These are phyloP conservation scores for Thermothelomyces thermophilus DNA, from an alignment of 2,329 filamentous ascomycete genomes.

Conservation along the genomic window DNA sequence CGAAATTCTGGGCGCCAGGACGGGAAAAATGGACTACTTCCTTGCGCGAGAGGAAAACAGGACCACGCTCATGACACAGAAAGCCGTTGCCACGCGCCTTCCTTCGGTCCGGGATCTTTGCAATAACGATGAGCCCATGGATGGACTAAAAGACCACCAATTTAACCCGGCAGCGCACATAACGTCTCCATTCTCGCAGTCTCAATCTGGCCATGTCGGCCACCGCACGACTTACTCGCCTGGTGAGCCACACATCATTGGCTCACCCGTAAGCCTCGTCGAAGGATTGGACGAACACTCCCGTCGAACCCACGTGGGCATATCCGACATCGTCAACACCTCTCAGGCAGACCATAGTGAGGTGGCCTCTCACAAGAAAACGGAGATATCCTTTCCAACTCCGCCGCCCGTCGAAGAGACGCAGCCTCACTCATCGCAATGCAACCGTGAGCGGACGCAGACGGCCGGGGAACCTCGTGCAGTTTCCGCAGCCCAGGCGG, in stretches of 20 bases:
- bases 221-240: no score
- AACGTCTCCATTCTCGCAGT: no score
- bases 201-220: no score
- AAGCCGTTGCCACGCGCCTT: not conserved
- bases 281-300: not conserved
- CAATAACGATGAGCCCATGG: conserved; percentile 1
- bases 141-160: not conserved
- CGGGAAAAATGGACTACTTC: conserved; percentile 26
- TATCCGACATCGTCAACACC: conserved; percentile 21
- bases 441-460: no score
- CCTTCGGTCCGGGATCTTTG: conserved; percentile 14
- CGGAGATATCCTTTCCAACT: no score
- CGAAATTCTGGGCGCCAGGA: conserved; percentile 19
- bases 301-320: conserved; percentile 19
- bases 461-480: no score
- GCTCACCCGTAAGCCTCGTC: not conserved
- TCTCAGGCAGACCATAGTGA: not conserved
- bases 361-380: no score
- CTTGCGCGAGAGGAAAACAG: conserved; percentile 27
- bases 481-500: not conserved
- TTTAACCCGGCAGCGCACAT: not conserved
- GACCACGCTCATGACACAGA: not conserved
- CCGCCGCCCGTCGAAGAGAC: no score
- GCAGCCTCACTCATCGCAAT: no score
- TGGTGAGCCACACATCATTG: no score